Conservation (phyloP, 495 filamentous ascomycete genomes). For the Halenospora varia region DNA sequence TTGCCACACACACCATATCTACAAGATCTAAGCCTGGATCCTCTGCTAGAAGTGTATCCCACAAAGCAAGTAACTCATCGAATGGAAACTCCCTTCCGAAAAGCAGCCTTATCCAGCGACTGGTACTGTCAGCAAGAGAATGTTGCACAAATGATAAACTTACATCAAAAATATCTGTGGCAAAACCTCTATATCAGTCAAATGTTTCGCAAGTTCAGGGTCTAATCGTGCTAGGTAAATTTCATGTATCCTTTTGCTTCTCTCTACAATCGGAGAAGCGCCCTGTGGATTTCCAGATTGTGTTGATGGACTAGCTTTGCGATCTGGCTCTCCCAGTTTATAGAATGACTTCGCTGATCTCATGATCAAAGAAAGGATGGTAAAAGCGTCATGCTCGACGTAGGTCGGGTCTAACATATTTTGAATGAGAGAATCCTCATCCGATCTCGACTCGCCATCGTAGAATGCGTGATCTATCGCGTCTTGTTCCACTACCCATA, state of each 20-base stretch:
- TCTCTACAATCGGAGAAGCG: constrained; percentile 75
- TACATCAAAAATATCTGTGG: constrained; percentile 96
- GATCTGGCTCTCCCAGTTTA: constrained; percentile 49
- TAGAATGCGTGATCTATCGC: constrained; percentile 37
- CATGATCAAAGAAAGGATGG: constrained; percentile 83
- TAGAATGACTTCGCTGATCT: constrained; percentile 82
- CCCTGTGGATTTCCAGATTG: constrained; percentile 31
- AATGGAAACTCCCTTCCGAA: constrained; percentile 94
- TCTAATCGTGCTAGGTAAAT: constrained; percentile 73
- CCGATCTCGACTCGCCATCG: constrained; percentile 11
- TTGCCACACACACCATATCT: constrained; percentile 85
- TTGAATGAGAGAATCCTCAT: constrained; percentile 46
- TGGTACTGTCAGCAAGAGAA: constrained; percentile 27
- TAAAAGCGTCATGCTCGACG: constrained; percentile 88
- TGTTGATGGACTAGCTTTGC: constrained; percentile 9
- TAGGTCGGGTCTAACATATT: constrained; percentile 65
- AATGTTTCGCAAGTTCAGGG: constrained; percentile 73
- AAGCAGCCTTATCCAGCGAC: constrained; percentile 90
- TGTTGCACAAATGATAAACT: too few relatives aligned
- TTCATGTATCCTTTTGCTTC: constrained; percentile 82
- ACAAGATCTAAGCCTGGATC: constrained; percentile 79
- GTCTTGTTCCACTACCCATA: constrained; percentile 85
- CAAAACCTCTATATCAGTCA: constrained; percentile 82
- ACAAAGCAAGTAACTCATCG: constrained; percentile 74
- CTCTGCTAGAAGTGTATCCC: constrained; percentile 89